Conservation (phyloP, 768 basidiomycete genomes). For the Podaxis sp. region DNA sequence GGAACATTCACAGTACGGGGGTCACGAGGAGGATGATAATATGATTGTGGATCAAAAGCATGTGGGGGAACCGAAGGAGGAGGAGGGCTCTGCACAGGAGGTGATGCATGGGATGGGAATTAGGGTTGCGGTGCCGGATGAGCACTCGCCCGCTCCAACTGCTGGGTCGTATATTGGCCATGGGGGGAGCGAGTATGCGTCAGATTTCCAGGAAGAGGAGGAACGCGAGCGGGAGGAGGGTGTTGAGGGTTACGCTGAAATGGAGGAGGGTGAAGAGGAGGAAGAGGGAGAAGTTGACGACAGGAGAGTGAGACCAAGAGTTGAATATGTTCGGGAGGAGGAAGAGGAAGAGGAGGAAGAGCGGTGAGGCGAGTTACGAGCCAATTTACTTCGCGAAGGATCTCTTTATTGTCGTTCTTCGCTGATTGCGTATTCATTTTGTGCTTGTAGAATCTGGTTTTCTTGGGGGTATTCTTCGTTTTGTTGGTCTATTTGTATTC, state of each 20-base stretch:
- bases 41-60: slow-evolving; percentile 13
- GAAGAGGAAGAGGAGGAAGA: slow-evolving; percentile 14
- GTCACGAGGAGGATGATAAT: not conserved
- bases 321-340: slow-evolving; percentile 11
- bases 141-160: slow-evolving; percentile 50
- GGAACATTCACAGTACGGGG: not conserved
- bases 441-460: not conserved
- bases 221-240: slow-evolving; percentile 61
- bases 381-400: not conserved
- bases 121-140: slow-evolving; percentile 22
- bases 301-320: not conserved
- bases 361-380: not conserved
- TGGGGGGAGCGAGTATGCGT: slow-evolving; percentile 13
- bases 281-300: slow-evolving; percentile 19
- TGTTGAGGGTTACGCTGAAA: slow-evolving; percentile 25
- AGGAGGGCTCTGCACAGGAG: slow-evolving; percentile 21
- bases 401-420: not conserved
- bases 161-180: slow-evolving; percentile 44
- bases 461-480: not conserved
- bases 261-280: slow-evolving; percentile 33
- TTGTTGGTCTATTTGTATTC: not conserved
- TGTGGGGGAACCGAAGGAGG: slow-evolving; percentile 14
- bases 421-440: not conserved
- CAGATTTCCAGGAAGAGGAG: slow-evolving; percentile 42
- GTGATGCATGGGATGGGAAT: slow-evolving; percentile 27